phyloP scores from a whole-genome alignment of 2,329 filamentous ascomycete genomes.

The Diaporthe sp. region DNA sequence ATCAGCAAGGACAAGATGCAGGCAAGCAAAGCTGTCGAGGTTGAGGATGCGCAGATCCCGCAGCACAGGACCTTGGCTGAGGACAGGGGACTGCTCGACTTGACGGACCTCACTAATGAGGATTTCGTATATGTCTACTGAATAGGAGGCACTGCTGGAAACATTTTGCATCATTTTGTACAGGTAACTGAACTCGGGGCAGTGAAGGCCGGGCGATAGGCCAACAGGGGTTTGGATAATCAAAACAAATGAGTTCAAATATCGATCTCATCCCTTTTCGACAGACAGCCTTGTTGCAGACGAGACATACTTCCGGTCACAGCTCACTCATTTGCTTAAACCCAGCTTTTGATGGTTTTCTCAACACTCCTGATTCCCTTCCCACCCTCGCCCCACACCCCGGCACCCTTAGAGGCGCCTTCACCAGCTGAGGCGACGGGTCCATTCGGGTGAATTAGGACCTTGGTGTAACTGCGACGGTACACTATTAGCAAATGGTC shows the following conservation, averaged over 20 bases:
- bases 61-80: constrained; percentile 47
- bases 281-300: not conserved
- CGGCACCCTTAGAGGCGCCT: not conserved
- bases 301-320: not conserved
- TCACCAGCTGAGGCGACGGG: constrained; percentile 2
- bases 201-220: too few species aligned
- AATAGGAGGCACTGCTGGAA: not conserved
- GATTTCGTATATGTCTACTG: constrained; percentile 71
- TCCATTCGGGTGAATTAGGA: constrained; percentile 76
- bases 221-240: not conserved
- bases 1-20: constrained; percentile 63
- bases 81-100: constrained; percentile 63
- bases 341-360: constrained; percentile 23
- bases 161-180: not conserved
- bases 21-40: constrained; percentile 52
- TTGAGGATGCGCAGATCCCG: constrained; percentile 44
- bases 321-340: not conserved
- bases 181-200: not conserved
- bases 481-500: not conserved
- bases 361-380: constrained; percentile 8
- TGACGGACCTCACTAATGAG: constrained; percentile 71
- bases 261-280: too few species aligned
- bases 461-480: constrained; percentile 65
- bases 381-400: constrained; percentile 2
- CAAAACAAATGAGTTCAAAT: not conserved